Evolutionary conservation across 2,329 filamentous ascomycete species (phyloP).

Genomic region (Penicillium sp.): DNA sequence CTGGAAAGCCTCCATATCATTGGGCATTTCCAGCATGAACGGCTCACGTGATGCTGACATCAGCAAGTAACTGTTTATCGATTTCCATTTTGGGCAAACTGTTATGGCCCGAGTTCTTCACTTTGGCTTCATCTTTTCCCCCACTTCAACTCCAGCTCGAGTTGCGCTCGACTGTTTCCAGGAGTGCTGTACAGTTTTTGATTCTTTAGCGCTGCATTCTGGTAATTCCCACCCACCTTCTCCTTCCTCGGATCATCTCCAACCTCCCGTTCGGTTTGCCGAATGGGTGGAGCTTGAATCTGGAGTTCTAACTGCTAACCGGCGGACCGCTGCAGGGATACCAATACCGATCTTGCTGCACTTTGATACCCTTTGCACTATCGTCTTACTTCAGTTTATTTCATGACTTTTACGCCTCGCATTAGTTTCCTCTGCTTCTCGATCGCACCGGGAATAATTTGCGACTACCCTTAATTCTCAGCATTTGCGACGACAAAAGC

Average conservation of each 20-base stretch:
- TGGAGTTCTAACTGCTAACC: constrained; percentile 12
- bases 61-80: constrained; percentile 33
- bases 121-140: constrained; percentile 16
- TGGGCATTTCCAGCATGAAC: too few relatives aligned
- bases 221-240: constrained; percentile 9
- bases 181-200: constrained; percentile 22
- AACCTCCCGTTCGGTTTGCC: constrained; percentile 13
- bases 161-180: constrained; percentile 15
- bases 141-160: constrained; percentile 14
- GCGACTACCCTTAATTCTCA: constrained; percentile 5
- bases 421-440: constrained; percentile 2
- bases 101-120: constrained; percentile 20
- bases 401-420: constrained; percentile 15
- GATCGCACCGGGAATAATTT: background rate
- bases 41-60: constrained; percentile 21
- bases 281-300: constrained; percentile 13
- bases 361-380: constrained; percentile 22
- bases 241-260: background rate
- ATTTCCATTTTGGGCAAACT: constrained; percentile 33
- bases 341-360: constrained; percentile 22
- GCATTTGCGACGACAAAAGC: constrained; percentile 2
- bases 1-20: too few relatives aligned
- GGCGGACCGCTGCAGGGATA: constrained; percentile 24
- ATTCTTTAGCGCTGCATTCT: constrained; percentile 25
- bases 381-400: constrained; percentile 8